These are phyloP conservation scores for Cryptococcus sp. DNA, from an alignment of 1,284 basidiomycete species.

Conservation along the genomic window DNA sequence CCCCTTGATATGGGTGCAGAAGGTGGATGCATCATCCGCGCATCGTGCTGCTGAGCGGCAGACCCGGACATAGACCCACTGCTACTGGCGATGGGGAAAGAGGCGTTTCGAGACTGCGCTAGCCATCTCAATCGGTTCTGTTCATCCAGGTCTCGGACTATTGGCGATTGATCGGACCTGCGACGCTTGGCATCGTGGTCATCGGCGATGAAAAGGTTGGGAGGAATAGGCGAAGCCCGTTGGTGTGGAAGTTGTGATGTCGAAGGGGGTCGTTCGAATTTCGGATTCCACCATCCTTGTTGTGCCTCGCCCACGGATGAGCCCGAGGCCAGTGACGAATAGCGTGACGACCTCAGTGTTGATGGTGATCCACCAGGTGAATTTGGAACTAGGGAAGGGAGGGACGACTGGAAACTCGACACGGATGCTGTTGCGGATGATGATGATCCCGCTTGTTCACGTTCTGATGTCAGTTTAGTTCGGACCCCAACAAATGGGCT, in stretches of 20 bases:
- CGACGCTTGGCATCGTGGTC: conserved; percentile 37
- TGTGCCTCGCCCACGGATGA: conserved; percentile 20
- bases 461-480: conserved; percentile 8
- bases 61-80: too few relatives aligned
- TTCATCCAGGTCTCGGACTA: conserved; percentile 35
- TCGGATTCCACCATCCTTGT: conserved; percentile 40
- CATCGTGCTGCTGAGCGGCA: too few relatives aligned
- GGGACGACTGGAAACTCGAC: too few relatives aligned
- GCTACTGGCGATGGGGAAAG: conserved; percentile 28
- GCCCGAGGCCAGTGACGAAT: conserved; percentile 34
- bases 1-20: conserved; percentile 19
- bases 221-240: too few relatives aligned
- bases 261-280: conserved; percentile 17
- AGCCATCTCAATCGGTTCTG: conserved; percentile 37
- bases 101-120: conserved; percentile 41
- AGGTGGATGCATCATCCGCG: conserved; percentile 22
- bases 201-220: conserved; percentile 19
- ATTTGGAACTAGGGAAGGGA: conserved; percentile 24
- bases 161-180: conserved; percentile 33
- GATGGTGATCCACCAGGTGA: conserved; percentile 38
- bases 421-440: conserved; percentile 15
- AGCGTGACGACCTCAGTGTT: conserved; percentile 34
- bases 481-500: conserved; percentile 5
- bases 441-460: conserved; percentile 16
- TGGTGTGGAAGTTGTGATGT: conserved; percentile 1